A percentile compares a stretch with the other conserved stretches of the same genome.
These are phyloP conservation scores for Metschnikowia amazonensis DNA, from an alignment of 805 yeast genomes.

Conservation along the genomic window DNA sequence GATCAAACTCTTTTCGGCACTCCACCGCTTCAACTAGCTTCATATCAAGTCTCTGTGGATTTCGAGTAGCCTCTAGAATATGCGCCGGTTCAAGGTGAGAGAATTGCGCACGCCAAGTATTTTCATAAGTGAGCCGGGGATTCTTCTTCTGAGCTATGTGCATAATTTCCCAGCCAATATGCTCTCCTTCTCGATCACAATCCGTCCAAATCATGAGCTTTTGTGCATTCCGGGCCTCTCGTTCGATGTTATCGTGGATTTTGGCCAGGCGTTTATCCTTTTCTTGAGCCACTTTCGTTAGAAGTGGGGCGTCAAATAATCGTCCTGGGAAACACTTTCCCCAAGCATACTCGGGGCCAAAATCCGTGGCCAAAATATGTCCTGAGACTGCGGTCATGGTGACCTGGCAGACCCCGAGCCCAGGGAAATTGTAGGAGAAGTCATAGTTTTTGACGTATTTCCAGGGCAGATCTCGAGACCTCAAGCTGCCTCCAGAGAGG, in stretches of 20 bases:
- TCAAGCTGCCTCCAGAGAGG: slow-evolving; percentile 67
- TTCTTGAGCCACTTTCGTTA: slow-evolving; percentile 34
- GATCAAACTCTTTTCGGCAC: slow-evolving; percentile 81
- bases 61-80: slow-evolving; percentile 66
- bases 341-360: slow-evolving; percentile 61
- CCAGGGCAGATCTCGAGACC: slow-evolving; percentile 46
- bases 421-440: slow-evolving; percentile 63
- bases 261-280: slow-evolving; percentile 26
- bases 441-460: slow-evolving; percentile 78
- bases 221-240: slow-evolving; percentile 58
- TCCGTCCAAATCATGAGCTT: slow-evolving; percentile 94
- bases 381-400: slow-evolving; percentile 94
- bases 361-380: slow-evolving; percentile 67
- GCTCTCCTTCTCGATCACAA: slow-evolving; percentile 45
- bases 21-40: slow-evolving; percentile 77
- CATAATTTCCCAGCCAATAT: slow-evolving; percentile 44
- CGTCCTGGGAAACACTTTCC: slow-evolving; percentile 60
- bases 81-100: slow-evolving; percentile 82
- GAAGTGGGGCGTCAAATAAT: slow-evolving; percentile 68
- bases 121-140: slow-evolving; percentile 40
- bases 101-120: slow-evolving; percentile 71
- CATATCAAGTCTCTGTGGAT: slow-evolving; percentile 61
- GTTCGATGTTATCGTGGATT: slow-evolving; percentile 62
- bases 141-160: slow-evolving; percentile 61
- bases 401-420: slow-evolving; percentile 63